These are phyloP conservation scores for Cadophora gregata DNA, from an alignment of 2,329 filamentous ascomycete genomes.

Conservation along the genomic window DNA sequence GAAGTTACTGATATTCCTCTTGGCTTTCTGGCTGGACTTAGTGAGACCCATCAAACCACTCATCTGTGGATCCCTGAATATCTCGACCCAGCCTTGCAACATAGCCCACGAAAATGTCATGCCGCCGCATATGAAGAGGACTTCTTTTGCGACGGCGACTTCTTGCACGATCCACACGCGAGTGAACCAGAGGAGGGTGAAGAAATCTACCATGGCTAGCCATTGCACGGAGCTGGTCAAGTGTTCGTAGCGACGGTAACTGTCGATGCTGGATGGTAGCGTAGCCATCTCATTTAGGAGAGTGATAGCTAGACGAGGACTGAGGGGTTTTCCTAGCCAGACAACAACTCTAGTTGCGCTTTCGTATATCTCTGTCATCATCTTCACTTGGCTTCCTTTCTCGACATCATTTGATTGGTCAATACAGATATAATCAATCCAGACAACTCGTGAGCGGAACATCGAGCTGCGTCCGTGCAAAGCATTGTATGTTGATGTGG, in stretches of 20 bases:
- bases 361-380: conserved; percentile 19
- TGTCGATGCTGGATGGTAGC: background rate
- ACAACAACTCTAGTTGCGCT: conserved; percentile 14
- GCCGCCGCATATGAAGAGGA: conserved; percentile 14
- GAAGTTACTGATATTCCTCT: background rate
- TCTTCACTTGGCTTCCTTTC: conserved; percentile 13
- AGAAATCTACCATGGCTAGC: background rate
- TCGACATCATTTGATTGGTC: conserved; percentile 13
- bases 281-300: background rate
- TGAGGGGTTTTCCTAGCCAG: conserved; percentile 6
- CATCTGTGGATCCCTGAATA: background rate
- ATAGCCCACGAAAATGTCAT: background rate
- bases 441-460: background rate
- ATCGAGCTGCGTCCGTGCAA: background rate
- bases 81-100: background rate
- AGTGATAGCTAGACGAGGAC: background rate
- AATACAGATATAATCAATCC: conserved; percentile 20
- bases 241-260: background rate
- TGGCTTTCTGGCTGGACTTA: background rate
- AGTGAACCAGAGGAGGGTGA: background rate
- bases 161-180: conserved; percentile 21
- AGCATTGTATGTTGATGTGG: background rate
- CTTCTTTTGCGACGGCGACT: background rate
- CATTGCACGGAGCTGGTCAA: background rate
- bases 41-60: background rate